phyloP scores from a whole-genome alignment of 139 green algal species.

The Auxenochlorella pyrenoidosa region DNA sequence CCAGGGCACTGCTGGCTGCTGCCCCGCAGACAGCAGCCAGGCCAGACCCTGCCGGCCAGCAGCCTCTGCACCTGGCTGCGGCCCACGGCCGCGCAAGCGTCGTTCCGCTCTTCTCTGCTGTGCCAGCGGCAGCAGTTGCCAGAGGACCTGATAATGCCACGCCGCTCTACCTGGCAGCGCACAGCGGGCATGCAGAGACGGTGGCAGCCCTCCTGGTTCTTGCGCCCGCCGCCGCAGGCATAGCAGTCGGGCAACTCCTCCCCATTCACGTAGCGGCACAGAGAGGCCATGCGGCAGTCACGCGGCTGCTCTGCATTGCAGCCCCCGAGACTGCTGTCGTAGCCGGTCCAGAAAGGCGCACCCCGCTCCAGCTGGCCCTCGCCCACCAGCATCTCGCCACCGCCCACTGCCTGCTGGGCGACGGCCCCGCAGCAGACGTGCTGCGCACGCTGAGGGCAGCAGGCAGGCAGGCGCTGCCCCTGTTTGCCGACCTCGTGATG shows the following conservation, averaged over 20 bases:
- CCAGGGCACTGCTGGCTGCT: neutral
- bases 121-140: no score
- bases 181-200: no score
- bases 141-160: no score
- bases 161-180: no score
- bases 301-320: neutral
- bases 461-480: neutral
- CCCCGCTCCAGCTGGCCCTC: neutral
- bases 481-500: neutral
- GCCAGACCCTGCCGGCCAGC: neutral
- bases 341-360: neutral
- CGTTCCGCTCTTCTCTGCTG: neutral
- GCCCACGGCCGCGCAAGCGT: neutral
- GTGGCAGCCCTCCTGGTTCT: no score
- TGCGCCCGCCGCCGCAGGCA: no score
- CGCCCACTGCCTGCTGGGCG: neutral
- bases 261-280: no score
- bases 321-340: neutral
- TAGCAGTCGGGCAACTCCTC: no score
- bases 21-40: no score
- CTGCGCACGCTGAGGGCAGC: neutral
- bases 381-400: no score
- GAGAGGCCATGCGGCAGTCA: no score
- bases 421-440: no score
- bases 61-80: neutral